Evolutionary conservation across 2,329 filamentous ascomycete species (phyloP).

Genomic region (Cladosporium cucumerinum): DNA sequence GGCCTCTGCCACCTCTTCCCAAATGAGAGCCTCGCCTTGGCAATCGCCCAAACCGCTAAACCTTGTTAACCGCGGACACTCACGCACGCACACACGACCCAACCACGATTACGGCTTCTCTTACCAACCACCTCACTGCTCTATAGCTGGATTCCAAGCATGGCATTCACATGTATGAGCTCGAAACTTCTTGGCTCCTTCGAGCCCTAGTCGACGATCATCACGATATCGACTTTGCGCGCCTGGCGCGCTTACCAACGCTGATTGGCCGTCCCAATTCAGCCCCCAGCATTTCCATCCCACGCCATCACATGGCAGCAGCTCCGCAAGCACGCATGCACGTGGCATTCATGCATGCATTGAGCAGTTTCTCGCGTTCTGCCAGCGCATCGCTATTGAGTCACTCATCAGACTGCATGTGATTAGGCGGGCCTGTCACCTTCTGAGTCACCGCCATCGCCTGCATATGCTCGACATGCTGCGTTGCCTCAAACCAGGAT

Average conservation of each 20-base stretch:
- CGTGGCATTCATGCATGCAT: conserved; percentile 6
- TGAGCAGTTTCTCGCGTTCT: conserved; percentile 7
- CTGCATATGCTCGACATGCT: background rate
- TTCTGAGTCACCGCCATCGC: conserved; percentile 9
- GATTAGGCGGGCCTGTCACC: conserved; percentile 15
- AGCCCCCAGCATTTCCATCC: conserved; percentile 10
- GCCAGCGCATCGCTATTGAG: conserved; percentile 1
- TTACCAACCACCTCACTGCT: background rate
- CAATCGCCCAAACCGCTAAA: background rate
- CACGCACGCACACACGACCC: background rate
- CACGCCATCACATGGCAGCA: conserved; percentile 6
- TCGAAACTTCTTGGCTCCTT: conserved; percentile 2
- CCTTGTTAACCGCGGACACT: background rate
- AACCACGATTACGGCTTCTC: conserved; percentile 7
- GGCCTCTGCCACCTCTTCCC: conserved; percentile 46
- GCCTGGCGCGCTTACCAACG: conserved; percentile 1
- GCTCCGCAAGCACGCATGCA: conserved; percentile 1
- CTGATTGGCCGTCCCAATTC: conserved; percentile 1
- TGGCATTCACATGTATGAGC: background rate
- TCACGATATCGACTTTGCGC: background rate
- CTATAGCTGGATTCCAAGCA: background rate
- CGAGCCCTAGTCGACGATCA: conserved; percentile 13
- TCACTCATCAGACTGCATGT: conserved; percentile 4
- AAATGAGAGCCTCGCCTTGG: conserved; percentile 17
- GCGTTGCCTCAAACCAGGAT: background rate